A percentile compares a stretch with the other conserved stretches of the same genome.
Conservation (phyloP, 768 basidiomycete species). For the Boletus sp. region DNA sequence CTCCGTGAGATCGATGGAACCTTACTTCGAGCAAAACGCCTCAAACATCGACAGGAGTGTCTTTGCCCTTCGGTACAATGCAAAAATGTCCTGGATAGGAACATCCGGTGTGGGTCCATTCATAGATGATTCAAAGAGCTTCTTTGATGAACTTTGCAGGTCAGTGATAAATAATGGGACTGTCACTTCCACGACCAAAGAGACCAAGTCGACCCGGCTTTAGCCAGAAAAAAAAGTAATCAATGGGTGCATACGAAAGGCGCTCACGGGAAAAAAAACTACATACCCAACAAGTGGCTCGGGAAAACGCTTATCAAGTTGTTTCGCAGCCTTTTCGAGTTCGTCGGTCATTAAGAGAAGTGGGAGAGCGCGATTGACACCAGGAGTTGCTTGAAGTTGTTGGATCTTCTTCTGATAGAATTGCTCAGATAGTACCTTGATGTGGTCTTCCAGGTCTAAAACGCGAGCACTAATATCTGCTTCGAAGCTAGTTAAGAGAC, state of each 20-base stretch:
- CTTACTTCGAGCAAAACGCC: constrained; percentile 79
- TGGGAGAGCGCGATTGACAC: constrained; percentile 79
- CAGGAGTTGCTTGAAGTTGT: constrained; percentile 63
- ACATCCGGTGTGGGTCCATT: constrained; percentile 85
- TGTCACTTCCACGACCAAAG: constrained; percentile 63
- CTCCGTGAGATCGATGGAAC: constrained; percentile 9
- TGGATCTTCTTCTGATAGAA: constrained; percentile 63
- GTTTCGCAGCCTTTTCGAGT: constrained; percentile 81
- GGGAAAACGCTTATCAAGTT: constrained; percentile 82
- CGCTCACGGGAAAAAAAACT: not conserved
- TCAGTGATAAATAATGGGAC: constrained; percentile 67
- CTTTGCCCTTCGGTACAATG: constrained; percentile 76
- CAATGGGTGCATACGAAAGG: not conserved
- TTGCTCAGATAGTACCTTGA: constrained; percentile 55
- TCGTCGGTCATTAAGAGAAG: constrained; percentile 83
- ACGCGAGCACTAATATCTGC: constrained; percentile 69
- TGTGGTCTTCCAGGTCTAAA: constrained; percentile 61
- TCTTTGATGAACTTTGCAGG: constrained; percentile 65
- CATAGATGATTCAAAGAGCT: constrained; percentile 77
- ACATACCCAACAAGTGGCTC: constrained; percentile 76
- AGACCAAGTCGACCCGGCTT: constrained; percentile 73
- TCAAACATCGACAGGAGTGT: constrained; percentile 73
- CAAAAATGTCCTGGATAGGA: constrained; percentile 87
- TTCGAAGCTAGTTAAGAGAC: constrained; percentile 67
- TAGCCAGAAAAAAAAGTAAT: not conserved